phyloP scores from a whole-genome alignment of 331 rosid genomes.

The Stylosanthes scabra region DNA sequence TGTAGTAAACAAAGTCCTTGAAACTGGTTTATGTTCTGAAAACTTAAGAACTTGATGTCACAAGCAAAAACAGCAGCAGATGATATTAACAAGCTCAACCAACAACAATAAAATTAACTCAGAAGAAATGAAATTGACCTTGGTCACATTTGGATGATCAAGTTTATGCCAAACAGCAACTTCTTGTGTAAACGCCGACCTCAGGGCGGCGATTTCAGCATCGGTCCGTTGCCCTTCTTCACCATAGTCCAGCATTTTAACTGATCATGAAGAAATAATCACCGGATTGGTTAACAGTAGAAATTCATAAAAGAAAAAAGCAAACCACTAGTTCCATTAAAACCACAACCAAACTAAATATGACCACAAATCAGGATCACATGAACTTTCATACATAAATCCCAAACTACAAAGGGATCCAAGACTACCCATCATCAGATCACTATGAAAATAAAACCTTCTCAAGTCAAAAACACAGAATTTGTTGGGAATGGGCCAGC shows the following conservation, averaged over 20 bases:
- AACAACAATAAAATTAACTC: conserved; percentile 15
- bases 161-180: conserved; percentile 99
- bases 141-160: conserved; percentile 90
- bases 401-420: conserved; percentile 53
- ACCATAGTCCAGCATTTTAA: conserved; percentile 93
- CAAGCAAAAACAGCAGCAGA: neutral
- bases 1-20: neutral
- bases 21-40: conserved; percentile 6
- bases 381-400: conserved; percentile 52
- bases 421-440: conserved; percentile 45
- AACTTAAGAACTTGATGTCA: neutral
- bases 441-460: conserved; percentile 38
- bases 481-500: too few relatives aligned
- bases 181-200: conserved; percentile 90
- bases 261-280: conserved; percentile 47
- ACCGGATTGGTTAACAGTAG: conserved; percentile 27
- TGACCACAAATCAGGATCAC: conserved; percentile 52
- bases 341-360: conserved; percentile 13
- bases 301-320: conserved; percentile 2
- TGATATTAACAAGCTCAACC: neutral
- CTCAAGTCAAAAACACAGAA: neutral
- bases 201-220: conserved; percentile 77
- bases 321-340: conserved; percentile 14
- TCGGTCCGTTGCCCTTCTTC: conserved; percentile 95
- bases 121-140: conserved; percentile 57